Evolutionary conservation across 164 flowering plant species (phyloP), one percentile per base, ranked within the genome.

Genomic region (Protea cynaroides): DNA sequence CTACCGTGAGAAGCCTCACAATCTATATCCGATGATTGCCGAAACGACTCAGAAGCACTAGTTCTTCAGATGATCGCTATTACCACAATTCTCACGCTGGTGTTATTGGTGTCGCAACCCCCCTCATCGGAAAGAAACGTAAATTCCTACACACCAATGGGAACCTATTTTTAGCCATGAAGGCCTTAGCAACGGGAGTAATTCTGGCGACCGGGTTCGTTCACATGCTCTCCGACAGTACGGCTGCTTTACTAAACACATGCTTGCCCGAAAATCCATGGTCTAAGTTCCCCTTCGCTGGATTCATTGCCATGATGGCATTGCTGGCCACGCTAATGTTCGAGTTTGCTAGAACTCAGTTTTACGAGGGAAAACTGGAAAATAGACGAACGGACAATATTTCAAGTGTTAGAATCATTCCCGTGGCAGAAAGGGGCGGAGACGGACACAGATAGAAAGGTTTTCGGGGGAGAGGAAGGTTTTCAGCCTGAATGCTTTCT

Each of bases 111-210:
- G 73, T 93, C 9, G 79, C 92, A 17, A 73, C 87, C 7, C 98
- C 98, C 0, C 81, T 93, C 4, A 44, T 85, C 14, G 98, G 98
- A 8, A 85, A 71, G 72, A 79, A 82, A 46, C 76, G 86, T 23
- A 69, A 79, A 4, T 80, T 87, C 64, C 78, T 93, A 24, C 68
- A 77, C 17, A 78, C 95, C 0, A 93, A 93, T 44, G 76, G 97
- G 17, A 85, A 83, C 65, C 69, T 85, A 38, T 89, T 93, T 65
- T 78, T 85, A 11, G 85, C 84, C 0, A 89, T 93, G 15, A 93
- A 90, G 67, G 97, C 98, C 37, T 93, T 93, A 47, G 98, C 97
- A 0, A 97, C 97, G 4, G 98, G 98, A 25, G 97, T 93, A 6
- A 93, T 93, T 53, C 86, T 93, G 4, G 96, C 98, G 8, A 93